Conservation (phyloP, 495 filamentous ascomycete genomes). For the Usnea hakonensis region DNA sequence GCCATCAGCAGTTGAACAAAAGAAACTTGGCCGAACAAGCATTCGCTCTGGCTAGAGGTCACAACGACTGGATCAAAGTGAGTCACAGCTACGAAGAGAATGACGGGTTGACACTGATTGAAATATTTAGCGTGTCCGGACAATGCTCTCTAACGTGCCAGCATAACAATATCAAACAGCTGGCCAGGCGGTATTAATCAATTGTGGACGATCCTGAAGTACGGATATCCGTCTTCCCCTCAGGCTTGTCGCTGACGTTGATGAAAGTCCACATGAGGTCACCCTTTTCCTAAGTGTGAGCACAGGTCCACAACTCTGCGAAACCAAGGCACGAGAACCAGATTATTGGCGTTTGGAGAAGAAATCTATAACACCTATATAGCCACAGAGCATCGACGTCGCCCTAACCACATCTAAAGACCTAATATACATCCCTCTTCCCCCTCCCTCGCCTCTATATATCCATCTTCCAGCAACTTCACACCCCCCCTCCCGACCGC, state of each 20-base stretch:
- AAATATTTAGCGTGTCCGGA: neutral
- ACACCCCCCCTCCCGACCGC: no score
- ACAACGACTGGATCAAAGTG: constrained; percentile 16
- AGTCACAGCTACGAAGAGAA: neutral
- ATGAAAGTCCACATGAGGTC: no score
- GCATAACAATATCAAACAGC: neutral
- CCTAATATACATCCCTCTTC: neutral
- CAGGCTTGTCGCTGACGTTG: neutral
- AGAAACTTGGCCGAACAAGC: constrained; percentile 20
- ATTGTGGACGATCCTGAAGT: neutral
- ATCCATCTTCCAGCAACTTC: neutral
- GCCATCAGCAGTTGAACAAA: constrained; percentile 16
- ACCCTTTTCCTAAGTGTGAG: no score
- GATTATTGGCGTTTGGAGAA: no score
- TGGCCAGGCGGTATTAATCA: neutral
- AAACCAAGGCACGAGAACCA: no score
- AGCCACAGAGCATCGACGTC: neutral
- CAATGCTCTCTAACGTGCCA: constrained; percentile 8
- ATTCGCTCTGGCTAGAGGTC: constrained; percentile 5
- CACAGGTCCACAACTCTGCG: no score
- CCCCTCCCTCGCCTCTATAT: neutral
- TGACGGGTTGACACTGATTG: neutral
- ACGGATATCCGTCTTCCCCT: neutral
- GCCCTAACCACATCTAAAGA: neutral
- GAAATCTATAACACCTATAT: neutral